These are phyloP conservation scores for Camellia japonica DNA, from an alignment of 148 eudicot species.

Conservation along the genomic window DNA sequence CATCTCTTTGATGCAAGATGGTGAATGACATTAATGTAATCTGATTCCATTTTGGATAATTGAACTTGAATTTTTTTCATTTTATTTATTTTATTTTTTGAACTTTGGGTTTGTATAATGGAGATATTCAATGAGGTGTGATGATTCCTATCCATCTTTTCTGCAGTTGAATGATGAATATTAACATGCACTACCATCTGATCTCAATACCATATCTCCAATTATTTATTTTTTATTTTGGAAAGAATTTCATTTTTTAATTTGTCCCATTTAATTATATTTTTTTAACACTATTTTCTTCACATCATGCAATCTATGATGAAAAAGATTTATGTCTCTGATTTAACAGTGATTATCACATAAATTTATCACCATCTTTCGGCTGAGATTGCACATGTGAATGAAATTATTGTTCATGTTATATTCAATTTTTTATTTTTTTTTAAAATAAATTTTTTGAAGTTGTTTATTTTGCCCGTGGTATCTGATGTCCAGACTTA, in stretches of 20 bases:
- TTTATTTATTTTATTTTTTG: background rate
- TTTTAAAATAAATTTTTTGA: background rate
- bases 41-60: constrained; percentile 15
- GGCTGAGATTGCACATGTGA: constrained; percentile 31
- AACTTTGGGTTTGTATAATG: constrained; percentile 2
- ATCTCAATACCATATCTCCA: constrained; percentile 13
- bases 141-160: constrained; percentile 29
- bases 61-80: background rate
- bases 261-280: background rate
- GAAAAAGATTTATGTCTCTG: constrained; percentile 7
- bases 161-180: constrained; percentile 27
- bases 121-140: constrained; percentile 16
- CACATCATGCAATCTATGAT: constrained; percentile 31
- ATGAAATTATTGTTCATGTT: background rate
- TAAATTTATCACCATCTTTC: constrained; percentile 34
- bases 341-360: constrained; percentile 25
- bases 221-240: background rate
- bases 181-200: constrained; percentile 43
- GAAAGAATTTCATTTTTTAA: background rate
- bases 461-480: constrained; percentile 17
- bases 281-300: background rate
- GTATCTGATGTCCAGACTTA: constrained; percentile 36
- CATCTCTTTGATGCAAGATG: constrained; percentile 20
- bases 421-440: background rate
- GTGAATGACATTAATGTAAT: constrained; percentile 24